phyloP scores from a whole-genome alignment of 179 eudicot species.

The Amaranthus tricolor region DNA sequence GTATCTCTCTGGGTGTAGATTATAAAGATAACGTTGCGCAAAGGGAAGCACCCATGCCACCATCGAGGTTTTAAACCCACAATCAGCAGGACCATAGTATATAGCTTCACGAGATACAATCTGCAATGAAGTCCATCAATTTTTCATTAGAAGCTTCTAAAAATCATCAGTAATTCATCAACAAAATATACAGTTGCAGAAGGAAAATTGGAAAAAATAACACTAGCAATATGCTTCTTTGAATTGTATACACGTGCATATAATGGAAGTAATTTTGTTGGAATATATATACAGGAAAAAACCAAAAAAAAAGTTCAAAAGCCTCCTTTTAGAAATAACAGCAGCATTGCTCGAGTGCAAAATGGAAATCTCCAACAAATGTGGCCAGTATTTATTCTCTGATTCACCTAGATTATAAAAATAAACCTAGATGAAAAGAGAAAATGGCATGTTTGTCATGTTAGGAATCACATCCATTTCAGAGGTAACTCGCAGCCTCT shows the following conservation, averaged over 20 bases:
- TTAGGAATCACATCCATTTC: slow-evolving; percentile 38
- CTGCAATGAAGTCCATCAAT: slow-evolving; percentile 36
- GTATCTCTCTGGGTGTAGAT: slow-evolving; percentile 57
- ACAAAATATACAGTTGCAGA: neutral
- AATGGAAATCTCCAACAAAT: slow-evolving; percentile 11
- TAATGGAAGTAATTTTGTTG: neutral
- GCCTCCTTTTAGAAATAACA: slow-evolving; percentile 1
- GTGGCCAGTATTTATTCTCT: slow-evolving; percentile 33
- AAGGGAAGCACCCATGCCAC: slow-evolving; percentile 86
- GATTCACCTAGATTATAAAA: slow-evolving; percentile 30
- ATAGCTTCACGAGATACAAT: slow-evolving; percentile 87
- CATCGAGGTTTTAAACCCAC: slow-evolving; percentile 56
- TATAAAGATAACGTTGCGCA: slow-evolving; percentile 82
- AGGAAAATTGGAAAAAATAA: neutral
- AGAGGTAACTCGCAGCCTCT: slow-evolving; percentile 18
- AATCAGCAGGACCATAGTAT: slow-evolving; percentile 58
- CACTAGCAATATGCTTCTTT: neutral
- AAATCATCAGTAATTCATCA: neutral
- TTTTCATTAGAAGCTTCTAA: neutral
- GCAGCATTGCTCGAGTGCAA: slow-evolving; percentile 32
- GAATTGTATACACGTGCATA: neutral
- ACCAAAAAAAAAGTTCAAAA: neutral
- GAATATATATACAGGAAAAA: too few species aligned
- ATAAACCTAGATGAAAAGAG: slow-evolving; percentile 29
- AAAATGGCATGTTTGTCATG: slow-evolving; percentile 31